Conservation (phyloP, 768 basidiomycete genomes). For the Piloderma croceum region DNA sequence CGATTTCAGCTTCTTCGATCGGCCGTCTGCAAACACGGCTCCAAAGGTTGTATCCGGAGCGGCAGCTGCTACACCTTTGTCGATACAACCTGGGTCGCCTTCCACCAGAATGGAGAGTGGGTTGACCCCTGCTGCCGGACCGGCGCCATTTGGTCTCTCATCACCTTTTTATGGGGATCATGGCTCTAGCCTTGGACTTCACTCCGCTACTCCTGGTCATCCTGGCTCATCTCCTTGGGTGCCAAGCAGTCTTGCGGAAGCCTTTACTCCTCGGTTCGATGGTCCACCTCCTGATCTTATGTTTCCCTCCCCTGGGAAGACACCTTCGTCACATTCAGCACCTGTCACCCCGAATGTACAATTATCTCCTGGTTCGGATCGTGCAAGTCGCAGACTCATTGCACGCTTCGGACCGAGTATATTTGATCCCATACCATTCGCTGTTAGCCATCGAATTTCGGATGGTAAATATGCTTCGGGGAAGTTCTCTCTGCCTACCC, state of each 20-base stretch:
- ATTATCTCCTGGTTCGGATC: conserved; percentile 25
- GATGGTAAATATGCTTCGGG: conserved; percentile 74
- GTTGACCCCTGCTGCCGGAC: conserved; percentile 27
- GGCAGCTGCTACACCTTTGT: conserved; percentile 7
- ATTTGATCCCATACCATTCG: conserved; percentile 77
- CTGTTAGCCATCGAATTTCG: conserved; percentile 49
- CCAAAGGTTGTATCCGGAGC: background rate
- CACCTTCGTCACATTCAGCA: conserved; percentile 40
- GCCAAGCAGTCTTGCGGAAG: conserved; percentile 17
- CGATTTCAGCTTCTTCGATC: conserved; percentile 85
- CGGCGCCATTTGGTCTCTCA: conserved; percentile 30
- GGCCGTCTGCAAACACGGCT: conserved; percentile 30
- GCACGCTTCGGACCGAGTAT: conserved; percentile 21
- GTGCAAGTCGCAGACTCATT: conserved; percentile 8
- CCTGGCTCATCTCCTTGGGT: conserved; percentile 25
- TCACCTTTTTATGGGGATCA: conserved; percentile 27
- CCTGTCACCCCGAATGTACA: conserved; percentile 53
- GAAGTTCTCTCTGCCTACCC: conserved; percentile 67
- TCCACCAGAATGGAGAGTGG: conserved; percentile 12
- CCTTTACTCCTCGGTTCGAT: conserved; percentile 16
- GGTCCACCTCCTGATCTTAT: conserved; percentile 28
- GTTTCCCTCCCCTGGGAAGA: conserved; percentile 47
- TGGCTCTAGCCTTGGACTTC: conserved; percentile 15
- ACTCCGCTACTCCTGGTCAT: conserved; percentile 18
- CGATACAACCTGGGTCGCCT: conserved; percentile 6